These are phyloP conservation scores for Rehmannia glutinosa DNA, from an alignment of 257 asterid species.

Conservation along the genomic window DNA sequence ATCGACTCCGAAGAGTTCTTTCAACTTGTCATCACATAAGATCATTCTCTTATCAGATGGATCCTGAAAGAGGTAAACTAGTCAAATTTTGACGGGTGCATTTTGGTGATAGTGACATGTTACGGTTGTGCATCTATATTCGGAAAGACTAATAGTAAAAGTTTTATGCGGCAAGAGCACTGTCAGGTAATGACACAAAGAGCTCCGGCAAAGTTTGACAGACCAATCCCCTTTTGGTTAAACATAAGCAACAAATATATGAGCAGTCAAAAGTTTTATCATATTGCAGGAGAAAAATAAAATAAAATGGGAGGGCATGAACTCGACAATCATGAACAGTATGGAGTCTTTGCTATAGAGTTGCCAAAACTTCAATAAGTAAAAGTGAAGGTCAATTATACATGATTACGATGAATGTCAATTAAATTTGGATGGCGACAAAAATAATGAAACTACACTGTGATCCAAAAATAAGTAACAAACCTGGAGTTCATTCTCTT, in stretches of 20 bases:
- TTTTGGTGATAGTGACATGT: not conserved
- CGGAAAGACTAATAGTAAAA: not conserved
- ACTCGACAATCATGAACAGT: no score
- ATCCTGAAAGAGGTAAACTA: not conserved
- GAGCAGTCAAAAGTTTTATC: no score
- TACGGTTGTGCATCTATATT: not conserved
- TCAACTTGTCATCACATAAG: not conserved
- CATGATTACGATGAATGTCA: no score
- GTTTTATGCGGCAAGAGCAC: not conserved
- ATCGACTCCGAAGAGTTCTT: not conserved
- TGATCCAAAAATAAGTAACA: not conserved
- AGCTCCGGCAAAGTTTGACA: no score
- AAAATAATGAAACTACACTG: not conserved
- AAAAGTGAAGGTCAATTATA: no score
- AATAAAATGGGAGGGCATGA: no score
- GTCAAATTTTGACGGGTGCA: not conserved
- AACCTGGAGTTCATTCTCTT: not conserved
- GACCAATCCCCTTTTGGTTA: not conserved
- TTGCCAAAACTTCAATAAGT: no score
- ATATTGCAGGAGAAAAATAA: no score
- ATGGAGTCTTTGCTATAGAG: no score
- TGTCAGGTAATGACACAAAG: not conserved
- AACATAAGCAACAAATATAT: no score
- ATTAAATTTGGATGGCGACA: no score
- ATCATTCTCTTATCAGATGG: not conserved